These are phyloP conservation scores for Clohesyomyces aquaticus DNA, from an alignment of 495 filamentous ascomycete species.

Conservation along the genomic window DNA sequence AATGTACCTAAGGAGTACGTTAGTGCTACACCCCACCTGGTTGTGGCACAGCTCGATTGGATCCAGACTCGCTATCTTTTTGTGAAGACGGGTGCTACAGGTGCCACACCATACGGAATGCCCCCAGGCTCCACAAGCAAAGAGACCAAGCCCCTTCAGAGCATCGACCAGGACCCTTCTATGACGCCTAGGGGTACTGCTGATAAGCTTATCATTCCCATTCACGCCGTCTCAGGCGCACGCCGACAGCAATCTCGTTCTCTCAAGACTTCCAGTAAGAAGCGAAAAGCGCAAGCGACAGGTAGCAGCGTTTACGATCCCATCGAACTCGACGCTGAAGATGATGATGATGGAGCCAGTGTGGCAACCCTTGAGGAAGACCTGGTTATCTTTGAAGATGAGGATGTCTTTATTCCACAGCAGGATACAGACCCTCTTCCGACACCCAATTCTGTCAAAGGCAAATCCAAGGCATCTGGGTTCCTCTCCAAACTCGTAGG, in stretches of 20 bases:
- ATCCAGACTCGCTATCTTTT: slow-evolving; percentile 91
- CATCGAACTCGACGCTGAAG: slow-evolving; percentile 39
- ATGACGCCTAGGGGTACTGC: slow-evolving; percentile 50
- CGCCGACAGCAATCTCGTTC: slow-evolving; percentile 36
- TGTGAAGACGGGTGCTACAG: slow-evolving; percentile 49
- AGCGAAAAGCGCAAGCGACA: slow-evolving; percentile 40
- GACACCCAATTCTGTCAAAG: slow-evolving; percentile 28
- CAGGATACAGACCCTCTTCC: slow-evolving; percentile 19
- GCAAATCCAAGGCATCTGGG: slow-evolving; percentile 34
- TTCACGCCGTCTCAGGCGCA: slow-evolving; percentile 54
- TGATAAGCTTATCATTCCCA: slow-evolving; percentile 54
- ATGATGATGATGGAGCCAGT: slow-evolving; percentile 47
- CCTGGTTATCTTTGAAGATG: slow-evolving; percentile 51
- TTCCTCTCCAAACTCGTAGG: slow-evolving; percentile 36
- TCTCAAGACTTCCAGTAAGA: slow-evolving; percentile 38
- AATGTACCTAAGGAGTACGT: slow-evolving; percentile 70
- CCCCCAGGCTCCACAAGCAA: background rate
- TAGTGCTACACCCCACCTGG: slow-evolving; percentile 61
- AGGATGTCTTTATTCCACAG: slow-evolving; percentile 22
- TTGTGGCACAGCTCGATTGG: slow-evolving; percentile 81
- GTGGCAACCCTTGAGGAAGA: slow-evolving; percentile 61
- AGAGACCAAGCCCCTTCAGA: slow-evolving; percentile 43
- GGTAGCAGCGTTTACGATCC: slow-evolving; percentile 37
- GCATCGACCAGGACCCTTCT: slow-evolving; percentile 61
- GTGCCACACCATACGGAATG: too few species aligned